Evolutionary conservation across 768 basidiomycete species (phyloP), one percentile per base, ranked within the genome.

Genomic region (Cyclocybe cylindracea): DNA sequence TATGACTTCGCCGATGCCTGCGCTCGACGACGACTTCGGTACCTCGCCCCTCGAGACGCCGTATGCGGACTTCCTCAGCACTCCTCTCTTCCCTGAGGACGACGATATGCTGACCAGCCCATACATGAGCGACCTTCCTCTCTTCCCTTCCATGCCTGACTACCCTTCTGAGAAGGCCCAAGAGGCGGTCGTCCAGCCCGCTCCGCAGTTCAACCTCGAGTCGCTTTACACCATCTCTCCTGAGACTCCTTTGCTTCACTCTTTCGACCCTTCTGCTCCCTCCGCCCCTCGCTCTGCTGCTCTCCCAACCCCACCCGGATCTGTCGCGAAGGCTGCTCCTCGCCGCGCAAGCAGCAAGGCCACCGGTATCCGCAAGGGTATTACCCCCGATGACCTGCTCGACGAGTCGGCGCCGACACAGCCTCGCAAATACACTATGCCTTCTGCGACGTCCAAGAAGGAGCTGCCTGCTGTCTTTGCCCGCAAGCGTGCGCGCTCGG

Each of bases 371-470:
- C 84, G 80, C 66, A 85, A 87, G 67, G 71, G 85, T 38, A 81
- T 64, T 16, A 57, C 80, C 3, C 85, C 89, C 2, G 79, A 80
- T 32, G 61, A 76, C 2, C 78, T 91, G 16, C 79, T 94, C 18
- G 78, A 86, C 16, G 64, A 85, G 59, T 83, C 88, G 46, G 92
- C 92, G 1, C 93, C 92, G 0, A 91, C 87, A 1, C 92, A 94
- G 63, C 40, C 79, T 0, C 84, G 92, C 56, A 80, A 80, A n/a
- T 94, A 94, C 61, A 60, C 82, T 11, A 78, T 78, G 0, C 85
- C 89, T 0, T 92, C 90, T 0, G 66, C 77, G 1, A 94, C 93
- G 0, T 92, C 92, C 11, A 78, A 85, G 45, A 94, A 92, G 70
- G 84, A 85, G 37, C 66, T 92, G 18, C 90, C 91, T 1, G 86